Evolutionary conservation across 2,329 filamentous ascomycete species (phyloP).

Genomic region (Chrysosporium queenslandicum): DNA sequence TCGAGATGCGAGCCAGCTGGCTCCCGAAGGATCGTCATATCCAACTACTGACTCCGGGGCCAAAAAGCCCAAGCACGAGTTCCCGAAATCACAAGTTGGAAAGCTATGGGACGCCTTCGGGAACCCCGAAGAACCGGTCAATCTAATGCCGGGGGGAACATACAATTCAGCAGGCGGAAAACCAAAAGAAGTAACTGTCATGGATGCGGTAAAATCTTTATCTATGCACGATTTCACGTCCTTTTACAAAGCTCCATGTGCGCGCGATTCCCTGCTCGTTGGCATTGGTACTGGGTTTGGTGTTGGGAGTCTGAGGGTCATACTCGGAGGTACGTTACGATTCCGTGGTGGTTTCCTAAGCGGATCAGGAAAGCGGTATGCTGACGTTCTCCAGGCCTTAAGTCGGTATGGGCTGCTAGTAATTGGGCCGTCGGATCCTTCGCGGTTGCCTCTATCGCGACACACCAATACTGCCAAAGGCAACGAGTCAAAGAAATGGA

Average conservation of each 20-base stretch:
- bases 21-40: constrained; percentile 1
- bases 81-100: constrained; percentile 37
- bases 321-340: constrained; percentile 56
- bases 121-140: constrained; percentile 42
- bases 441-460: constrained; percentile 55
- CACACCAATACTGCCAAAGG: constrained; percentile 78
- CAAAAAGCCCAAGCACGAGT: constrained; percentile 34
- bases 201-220: constrained; percentile 35
- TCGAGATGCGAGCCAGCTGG: constrained; percentile 11
- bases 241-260: constrained; percentile 71
- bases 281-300: constrained; percentile 73
- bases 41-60: constrained; percentile 17
- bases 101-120: constrained; percentile 42
- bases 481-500: constrained; percentile 62
- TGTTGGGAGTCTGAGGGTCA: constrained; percentile 61
- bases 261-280: constrained; percentile 68
- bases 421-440: constrained; percentile 83
- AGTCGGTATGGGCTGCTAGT: constrained; percentile 54
- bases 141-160: constrained; percentile 47
- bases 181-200: constrained; percentile 34
- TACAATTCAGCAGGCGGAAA: constrained; percentile 52
- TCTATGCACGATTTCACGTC: constrained; percentile 48
- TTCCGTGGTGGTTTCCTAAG: neutral
- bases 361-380: neutral
- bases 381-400: constrained; percentile 32